phyloP scores from a whole-genome alignment of 306 rosid species.

The Senna tora region DNA sequence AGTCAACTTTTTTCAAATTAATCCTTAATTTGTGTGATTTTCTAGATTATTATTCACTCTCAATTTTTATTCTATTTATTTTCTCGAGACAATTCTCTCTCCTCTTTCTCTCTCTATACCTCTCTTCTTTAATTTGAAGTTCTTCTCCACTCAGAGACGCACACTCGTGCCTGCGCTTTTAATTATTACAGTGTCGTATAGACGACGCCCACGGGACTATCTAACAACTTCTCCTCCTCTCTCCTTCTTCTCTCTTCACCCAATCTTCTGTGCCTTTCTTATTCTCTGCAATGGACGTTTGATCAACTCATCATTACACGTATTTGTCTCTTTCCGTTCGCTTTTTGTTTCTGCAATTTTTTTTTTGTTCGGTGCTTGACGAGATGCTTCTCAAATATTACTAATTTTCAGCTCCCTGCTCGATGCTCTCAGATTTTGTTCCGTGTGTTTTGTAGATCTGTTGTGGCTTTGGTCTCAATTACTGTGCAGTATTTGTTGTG shows the following conservation, averaged over 20 bases:
- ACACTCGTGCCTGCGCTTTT: constrained; percentile 14
- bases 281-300: constrained; percentile 21
- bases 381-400: not conserved
- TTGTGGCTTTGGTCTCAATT: constrained; percentile 8
- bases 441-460: constrained; percentile 25
- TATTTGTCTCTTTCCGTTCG: constrained; percentile 4
- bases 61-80: not conserved
- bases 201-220: not conserved
- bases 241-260: not conserved
- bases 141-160: constrained; percentile 42
- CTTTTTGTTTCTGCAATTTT: not conserved
- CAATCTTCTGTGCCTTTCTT: not conserved
- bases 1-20: no score
- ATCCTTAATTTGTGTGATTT: no score
- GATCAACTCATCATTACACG: constrained; percentile 25
- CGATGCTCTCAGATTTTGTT: not conserved
- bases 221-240: constrained; percentile 16
- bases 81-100: constrained; percentile 46
- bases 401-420: not conserved
- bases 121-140: constrained; percentile 62
- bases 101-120: constrained; percentile 28
- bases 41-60: no score
- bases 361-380: not conserved
- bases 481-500: not conserved
- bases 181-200: constrained; percentile 22